These are phyloP conservation scores for Suillus spraguei DNA, from an alignment of 768 basidiomycete genomes.

Conservation along the genomic window DNA sequence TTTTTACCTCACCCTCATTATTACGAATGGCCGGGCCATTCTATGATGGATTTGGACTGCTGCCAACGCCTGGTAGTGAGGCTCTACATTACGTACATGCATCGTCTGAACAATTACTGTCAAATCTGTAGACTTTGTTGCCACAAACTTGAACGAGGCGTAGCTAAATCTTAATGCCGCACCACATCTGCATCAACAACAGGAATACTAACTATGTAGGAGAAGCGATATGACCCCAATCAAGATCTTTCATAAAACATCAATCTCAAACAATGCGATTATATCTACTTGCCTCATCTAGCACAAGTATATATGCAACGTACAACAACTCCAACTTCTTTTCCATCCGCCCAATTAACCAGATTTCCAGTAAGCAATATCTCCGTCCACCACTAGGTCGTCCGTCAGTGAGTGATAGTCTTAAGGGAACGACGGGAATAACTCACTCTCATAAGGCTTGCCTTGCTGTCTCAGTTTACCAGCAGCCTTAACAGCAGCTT, in stretches of 20 bases:
- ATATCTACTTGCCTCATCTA: slow-evolving; percentile 8
- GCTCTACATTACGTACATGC: not conserved
- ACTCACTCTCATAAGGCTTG: slow-evolving; percentile 93
- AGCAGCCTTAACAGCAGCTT: slow-evolving; percentile 89
- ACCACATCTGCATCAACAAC: not conserved
- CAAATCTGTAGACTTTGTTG: not conserved
- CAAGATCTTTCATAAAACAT: not conserved
- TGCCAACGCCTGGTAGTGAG: no score
- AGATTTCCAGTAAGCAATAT: slow-evolving; percentile 92
- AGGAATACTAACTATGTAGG: not conserved
- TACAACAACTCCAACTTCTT: slow-evolving; percentile 10
- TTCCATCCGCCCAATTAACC: slow-evolving; percentile 44
- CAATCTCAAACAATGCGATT: not conserved
- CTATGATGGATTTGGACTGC: no score
- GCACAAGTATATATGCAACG: slow-evolving; percentile 12
- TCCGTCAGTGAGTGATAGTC: slow-evolving; percentile 14
- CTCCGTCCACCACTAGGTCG: slow-evolving; percentile 80
- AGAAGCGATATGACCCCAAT: no score
- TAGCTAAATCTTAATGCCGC: not conserved
- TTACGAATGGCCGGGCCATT: no score
- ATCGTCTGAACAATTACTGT: not conserved
- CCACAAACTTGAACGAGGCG: not conserved
- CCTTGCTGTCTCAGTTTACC: slow-evolving; percentile 96
- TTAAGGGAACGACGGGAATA: not conserved
- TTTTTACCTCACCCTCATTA: no score